These are phyloP conservation scores for Parastagonospora nodorum DNA, from an alignment of 2,329 filamentous ascomycete species.

Conservation along the genomic window DNA sequence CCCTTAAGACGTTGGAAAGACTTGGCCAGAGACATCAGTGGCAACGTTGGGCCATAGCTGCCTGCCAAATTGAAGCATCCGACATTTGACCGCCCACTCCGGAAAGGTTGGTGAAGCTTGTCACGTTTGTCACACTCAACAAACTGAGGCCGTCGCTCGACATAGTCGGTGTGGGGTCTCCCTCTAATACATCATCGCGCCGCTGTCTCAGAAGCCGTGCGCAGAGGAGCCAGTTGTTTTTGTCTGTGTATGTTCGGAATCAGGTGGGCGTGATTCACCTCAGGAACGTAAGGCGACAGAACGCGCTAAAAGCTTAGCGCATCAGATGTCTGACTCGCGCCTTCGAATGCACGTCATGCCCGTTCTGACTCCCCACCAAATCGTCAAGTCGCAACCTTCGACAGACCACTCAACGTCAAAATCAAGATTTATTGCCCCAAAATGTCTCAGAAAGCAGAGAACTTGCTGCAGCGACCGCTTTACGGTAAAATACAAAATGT, in stretches of 20 bases:
- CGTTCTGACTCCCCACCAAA: slow-evolving; percentile 8
- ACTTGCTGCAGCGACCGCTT: slow-evolving; percentile 45
- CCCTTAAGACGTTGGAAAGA: too few species aligned
- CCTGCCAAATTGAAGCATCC: too few species aligned
- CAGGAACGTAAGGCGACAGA: not conserved
- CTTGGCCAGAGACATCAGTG: too few species aligned
- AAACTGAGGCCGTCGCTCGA: too few species aligned
- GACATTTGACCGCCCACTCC: too few species aligned
- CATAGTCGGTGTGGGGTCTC: not conserved
- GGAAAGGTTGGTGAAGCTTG: too few species aligned
- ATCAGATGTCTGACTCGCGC: slow-evolving; percentile 4
- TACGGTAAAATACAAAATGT: slow-evolving; percentile 38
- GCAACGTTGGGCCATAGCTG: too few species aligned
- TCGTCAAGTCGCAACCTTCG: not conserved
- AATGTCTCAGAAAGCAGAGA: slow-evolving; percentile 39
- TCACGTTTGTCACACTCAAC: too few species aligned
- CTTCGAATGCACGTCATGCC: slow-evolving; percentile 4
- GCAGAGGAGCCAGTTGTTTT: too few species aligned
- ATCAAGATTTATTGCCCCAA: not conserved
- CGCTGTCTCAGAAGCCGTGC: too few species aligned
- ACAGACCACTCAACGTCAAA: not conserved
- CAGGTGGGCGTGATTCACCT: not conserved
- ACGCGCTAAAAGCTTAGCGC: slow-evolving; percentile 1
- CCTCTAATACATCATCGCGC: too few species aligned
- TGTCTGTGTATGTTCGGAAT: not conserved